Evolutionary conservation across 805 yeast genomes (phyloP), one percentile per base, ranked within the genome.

Genomic region (Komagataella pseudopastoris): DNA sequence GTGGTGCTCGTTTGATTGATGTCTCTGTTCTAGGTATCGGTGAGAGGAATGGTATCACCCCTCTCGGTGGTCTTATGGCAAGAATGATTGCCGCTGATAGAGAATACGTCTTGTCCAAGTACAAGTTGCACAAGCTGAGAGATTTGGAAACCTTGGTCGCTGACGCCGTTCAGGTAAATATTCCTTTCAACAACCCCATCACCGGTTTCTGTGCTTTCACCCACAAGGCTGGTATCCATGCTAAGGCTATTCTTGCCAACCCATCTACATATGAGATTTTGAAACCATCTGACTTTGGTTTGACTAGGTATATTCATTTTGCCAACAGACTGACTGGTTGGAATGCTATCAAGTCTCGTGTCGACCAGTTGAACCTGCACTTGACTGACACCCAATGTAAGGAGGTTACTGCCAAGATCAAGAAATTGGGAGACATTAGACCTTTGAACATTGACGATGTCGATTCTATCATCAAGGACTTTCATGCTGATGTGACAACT

Each of bases 131-230:
- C 74, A 91, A 91, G 77, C 80, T 91, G 60, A 83, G 99, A 72
- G 98, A 91, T 66, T 75, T 91, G 67, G 99, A 91, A 72, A 88
- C 83, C 70, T 75, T 93, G 66, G 97, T 91, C 59, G 98, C 98
- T 46, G 96, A 91, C 59, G 95, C 96, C 49, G 98, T 91, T 52
- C 95, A 88, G 72, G 96, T 91, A 56, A 91, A 91, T 71, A 79
- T 93, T 63, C 99, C 99, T 54, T 91, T 91, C 78, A 91, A 91
- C 78, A 91, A 91, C 75, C 98, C 98, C 60, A 88, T 91, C 69
- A 91, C 99, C 46, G 99, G 99, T 39, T 93, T 93, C 84, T 93
- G 98, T 76, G 99, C 99, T 48, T 91, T 91, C 75, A 91, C 99
- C 54, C 99, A 91, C 76, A 91, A 91, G 78, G 99, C 99, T 53